phyloP scores from a whole-genome alignment of 257 asterid species.

The Solanum pennellii region DNA sequence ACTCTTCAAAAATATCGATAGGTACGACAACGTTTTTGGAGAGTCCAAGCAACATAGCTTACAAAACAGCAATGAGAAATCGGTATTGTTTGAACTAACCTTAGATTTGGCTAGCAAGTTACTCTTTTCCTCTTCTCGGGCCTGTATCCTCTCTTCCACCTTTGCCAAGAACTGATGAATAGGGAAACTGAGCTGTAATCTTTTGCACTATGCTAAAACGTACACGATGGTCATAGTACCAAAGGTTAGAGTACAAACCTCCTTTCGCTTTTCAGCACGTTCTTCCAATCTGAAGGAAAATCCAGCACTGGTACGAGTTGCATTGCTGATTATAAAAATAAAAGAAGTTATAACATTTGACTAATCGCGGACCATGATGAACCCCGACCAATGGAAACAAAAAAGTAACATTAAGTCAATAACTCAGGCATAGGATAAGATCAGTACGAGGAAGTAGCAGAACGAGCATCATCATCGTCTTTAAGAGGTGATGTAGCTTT shows the following conservation, averaged over 20 bases:
- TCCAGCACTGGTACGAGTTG: constrained; percentile 31
- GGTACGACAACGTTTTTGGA: neutral
- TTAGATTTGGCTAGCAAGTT: constrained; percentile 68
- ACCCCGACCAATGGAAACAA: neutral
- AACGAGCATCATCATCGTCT: constrained; percentile 57
- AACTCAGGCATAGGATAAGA: neutral
- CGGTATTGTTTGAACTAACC: constrained; percentile 20
- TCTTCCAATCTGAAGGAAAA: constrained; percentile 67
- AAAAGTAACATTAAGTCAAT: neutral
- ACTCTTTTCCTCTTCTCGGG: constrained; percentile 58
- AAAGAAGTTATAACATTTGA: neutral
- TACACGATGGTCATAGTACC: neutral
- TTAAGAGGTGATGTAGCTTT: constrained; percentile 14
- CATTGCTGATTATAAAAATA: constrained; percentile 18
- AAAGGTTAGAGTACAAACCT: constrained; percentile 1
- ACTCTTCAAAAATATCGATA: neutral
- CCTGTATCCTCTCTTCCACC: constrained; percentile 82
- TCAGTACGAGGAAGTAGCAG: constrained; percentile 66
- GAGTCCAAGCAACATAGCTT: neutral
- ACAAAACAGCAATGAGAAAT: neutral
- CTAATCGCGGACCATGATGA: neutral
- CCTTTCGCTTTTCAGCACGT: constrained; percentile 46
- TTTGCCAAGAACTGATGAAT: constrained; percentile 60
- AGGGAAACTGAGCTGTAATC: neutral
- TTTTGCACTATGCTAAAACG: neutral